Percentiles rank a stretch among this genome's conserved stretches.
Evolutionary conservation across 768 basidiomycete species (phyloP).

Genomic region (Phanerodontia chrysosporium): DNA sequence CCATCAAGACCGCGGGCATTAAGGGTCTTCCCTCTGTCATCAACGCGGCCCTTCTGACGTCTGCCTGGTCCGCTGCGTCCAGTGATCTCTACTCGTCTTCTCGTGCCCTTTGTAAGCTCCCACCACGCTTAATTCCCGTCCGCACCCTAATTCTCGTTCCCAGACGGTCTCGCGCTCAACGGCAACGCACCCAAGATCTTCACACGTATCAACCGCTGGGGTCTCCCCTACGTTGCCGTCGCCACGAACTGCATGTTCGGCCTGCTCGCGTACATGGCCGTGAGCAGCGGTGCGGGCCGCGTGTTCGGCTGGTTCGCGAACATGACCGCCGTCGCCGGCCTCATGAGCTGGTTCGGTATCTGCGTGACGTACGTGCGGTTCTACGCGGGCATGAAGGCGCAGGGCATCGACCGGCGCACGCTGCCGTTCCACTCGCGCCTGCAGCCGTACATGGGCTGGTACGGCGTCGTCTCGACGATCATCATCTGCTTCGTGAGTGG

Average conservation of each 20-base stretch:
- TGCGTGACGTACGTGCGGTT: slow-evolving; percentile 60
- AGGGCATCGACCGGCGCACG: slow-evolving; percentile 66
- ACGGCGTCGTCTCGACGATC: slow-evolving; percentile 29
- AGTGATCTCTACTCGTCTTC: slow-evolving; percentile 69
- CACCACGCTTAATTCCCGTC: not conserved
- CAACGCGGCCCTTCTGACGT: slow-evolving; percentile 40
- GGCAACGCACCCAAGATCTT: slow-evolving; percentile 86
- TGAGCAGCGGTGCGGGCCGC: slow-evolving; percentile 55
- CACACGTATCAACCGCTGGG: slow-evolving; percentile 57
- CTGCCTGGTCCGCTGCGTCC: slow-evolving; percentile 52
- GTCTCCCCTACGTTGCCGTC: slow-evolving; percentile 75
- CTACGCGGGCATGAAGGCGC: slow-evolving; percentile 74
- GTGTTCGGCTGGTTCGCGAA: slow-evolving; percentile 75
- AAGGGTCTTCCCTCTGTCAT: slow-evolving; percentile 37
- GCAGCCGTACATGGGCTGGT: slow-evolving; percentile 75
- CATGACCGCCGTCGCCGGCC: slow-evolving; percentile 41
- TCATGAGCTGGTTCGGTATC: slow-evolving; percentile 49
- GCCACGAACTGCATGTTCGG: slow-evolving; percentile 65
- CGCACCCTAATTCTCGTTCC: not conserved
- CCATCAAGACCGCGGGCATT: slow-evolving; percentile 35
- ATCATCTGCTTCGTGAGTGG: slow-evolving; percentile 59
- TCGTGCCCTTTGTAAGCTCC: slow-evolving; percentile 71
- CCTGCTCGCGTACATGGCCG: slow-evolving; percentile 78
- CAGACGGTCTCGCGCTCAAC: slow-evolving; percentile 75
- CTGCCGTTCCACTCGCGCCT: slow-evolving; percentile 68